Evolutionary conservation across 768 basidiomycete genomes (phyloP).

Genomic region (Porphyrellus cyaneotinctus): DNA sequence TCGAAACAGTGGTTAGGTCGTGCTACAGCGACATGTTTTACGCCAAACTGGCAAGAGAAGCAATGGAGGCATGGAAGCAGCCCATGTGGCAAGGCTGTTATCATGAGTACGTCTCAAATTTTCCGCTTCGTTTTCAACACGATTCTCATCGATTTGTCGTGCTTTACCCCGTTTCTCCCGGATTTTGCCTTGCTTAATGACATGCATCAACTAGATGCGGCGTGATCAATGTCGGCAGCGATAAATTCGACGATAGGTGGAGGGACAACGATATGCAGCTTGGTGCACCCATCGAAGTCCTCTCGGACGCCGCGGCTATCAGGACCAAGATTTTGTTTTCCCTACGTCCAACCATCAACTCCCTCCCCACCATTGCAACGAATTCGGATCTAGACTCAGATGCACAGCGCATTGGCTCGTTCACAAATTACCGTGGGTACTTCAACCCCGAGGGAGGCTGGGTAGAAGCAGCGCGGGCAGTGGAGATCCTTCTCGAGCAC

Average conservation of each 20-base stretch:
- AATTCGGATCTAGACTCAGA: not conserved
- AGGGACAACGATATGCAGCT: constrained; percentile 59
- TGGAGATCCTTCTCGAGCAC: constrained; percentile 49
- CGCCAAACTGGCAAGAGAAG: constrained; percentile 66
- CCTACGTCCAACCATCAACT: not conserved
- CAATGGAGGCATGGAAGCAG: constrained; percentile 74
- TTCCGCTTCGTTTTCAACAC: not conserved
- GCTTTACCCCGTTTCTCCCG: not conserved
- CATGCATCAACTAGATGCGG: constrained; percentile 17
- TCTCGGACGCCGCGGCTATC: constrained; percentile 14
- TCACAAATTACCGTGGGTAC: constrained; percentile 46
- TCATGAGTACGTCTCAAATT: constrained; percentile 64
- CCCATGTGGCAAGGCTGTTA: constrained; percentile 69
- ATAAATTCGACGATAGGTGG: constrained; percentile 47
- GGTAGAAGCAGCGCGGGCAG: constrained; percentile 72
- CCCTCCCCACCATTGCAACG: not conserved
- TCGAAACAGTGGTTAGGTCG: constrained; percentile 62
- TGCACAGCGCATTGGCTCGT: constrained; percentile 11
- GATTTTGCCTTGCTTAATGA: not conserved
- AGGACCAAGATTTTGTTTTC: constrained; percentile 17
- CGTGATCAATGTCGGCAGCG: constrained; percentile 22
- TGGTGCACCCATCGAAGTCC: constrained; percentile 46
- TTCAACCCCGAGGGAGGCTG: constrained; percentile 79
- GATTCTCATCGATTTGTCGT: not conserved
- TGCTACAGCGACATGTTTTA: constrained; percentile 71